Percentiles rank a stretch among this genome's conserved stretches.
These are phyloP conservation scores for Colletotrichum chlorophyti DNA, from an alignment of 2,329 filamentous ascomycete species.

Conservation along the genomic window DNA sequence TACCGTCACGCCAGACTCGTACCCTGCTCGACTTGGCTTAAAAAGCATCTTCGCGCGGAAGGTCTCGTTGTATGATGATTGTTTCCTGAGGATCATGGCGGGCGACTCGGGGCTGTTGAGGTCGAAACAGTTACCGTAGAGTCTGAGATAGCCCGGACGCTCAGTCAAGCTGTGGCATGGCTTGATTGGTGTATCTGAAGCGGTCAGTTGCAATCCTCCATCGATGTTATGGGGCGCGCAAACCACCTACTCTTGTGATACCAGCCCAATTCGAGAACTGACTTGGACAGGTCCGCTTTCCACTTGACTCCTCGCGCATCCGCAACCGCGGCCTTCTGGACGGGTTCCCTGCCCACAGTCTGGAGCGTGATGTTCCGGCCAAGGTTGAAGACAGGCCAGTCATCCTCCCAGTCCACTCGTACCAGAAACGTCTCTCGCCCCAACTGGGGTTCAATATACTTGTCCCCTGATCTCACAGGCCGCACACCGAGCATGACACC, in stretches of 20 bases:
- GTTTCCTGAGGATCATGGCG: slow-evolving; percentile 61
- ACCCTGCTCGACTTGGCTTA: slow-evolving; percentile 44
- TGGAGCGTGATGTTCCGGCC: slow-evolving; percentile 50
- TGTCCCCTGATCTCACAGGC: slow-evolving; percentile 37
- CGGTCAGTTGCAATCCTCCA: not conserved
- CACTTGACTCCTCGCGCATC: slow-evolving; percentile 41
- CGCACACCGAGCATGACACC: slow-evolving; percentile 54
- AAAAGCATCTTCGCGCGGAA: slow-evolving; percentile 56
- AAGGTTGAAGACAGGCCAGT: slow-evolving; percentile 59
- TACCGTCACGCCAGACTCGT: slow-evolving; percentile 59
- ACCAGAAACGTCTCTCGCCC: slow-evolving; percentile 58
- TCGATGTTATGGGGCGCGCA: not conserved
- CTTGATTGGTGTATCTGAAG: slow-evolving; percentile 54
- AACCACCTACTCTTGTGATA: slow-evolving; percentile 41
- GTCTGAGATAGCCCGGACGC: slow-evolving; percentile 48
- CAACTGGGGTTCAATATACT: slow-evolving; percentile 48
- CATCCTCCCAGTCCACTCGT: slow-evolving; percentile 54
- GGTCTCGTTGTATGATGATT: slow-evolving; percentile 48
- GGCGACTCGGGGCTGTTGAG: slow-evolving; percentile 57
- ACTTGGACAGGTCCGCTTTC: slow-evolving; percentile 41
- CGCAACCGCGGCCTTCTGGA: slow-evolving; percentile 27
- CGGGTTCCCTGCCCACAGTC: slow-evolving; percentile 38
- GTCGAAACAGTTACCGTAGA: slow-evolving; percentile 59
- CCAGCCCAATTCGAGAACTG: slow-evolving; percentile 43
- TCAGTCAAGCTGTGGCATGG: slow-evolving; percentile 53